phyloP scores from a whole-genome alignment of 768 basidiomycete genomes.

The Leucogyrophana mollusca region DNA sequence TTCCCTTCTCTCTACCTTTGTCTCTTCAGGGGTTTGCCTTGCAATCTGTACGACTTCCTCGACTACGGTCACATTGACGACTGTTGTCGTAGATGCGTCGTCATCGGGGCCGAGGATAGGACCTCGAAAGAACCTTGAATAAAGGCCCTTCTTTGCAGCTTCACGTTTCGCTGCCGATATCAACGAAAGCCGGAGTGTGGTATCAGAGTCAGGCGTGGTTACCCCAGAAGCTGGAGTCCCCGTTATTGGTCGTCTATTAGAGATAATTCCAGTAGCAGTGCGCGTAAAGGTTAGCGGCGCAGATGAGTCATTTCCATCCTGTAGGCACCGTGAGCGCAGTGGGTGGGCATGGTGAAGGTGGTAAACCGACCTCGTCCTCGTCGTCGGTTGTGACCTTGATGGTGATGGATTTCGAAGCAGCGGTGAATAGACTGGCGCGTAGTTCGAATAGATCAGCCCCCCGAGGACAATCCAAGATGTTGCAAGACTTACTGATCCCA shows the following conservation, averaged over 20 bases:
- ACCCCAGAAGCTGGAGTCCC: conserved; percentile 51
- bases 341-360: background rate
- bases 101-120: conserved; percentile 57
- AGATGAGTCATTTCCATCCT: conserved; percentile 13
- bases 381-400: conserved; percentile 59
- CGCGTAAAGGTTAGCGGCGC: conserved; percentile 40
- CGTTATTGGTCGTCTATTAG: conserved; percentile 58
- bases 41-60: background rate
- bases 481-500: conserved; percentile 85
- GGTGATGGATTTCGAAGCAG: conserved; percentile 80
- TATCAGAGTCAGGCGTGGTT: conserved; percentile 36
- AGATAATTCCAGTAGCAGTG: conserved; percentile 75
- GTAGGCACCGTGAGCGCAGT: conserved; percentile 12
- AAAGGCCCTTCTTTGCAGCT: conserved; percentile 72
- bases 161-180: conserved; percentile 72
- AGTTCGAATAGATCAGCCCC: conserved; percentile 10
- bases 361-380: conserved; percentile 41
- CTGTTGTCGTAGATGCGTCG: conserved; percentile 1
- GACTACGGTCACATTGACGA: background rate
- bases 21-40: no score
- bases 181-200: conserved; percentile 43
- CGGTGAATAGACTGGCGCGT: conserved; percentile 66
- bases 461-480: background rate
- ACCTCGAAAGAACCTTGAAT: conserved; percentile 80
- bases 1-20: background rate